Conservation (phyloP, 305 asterid genomes). For the Ruellia speciosa region DNA sequence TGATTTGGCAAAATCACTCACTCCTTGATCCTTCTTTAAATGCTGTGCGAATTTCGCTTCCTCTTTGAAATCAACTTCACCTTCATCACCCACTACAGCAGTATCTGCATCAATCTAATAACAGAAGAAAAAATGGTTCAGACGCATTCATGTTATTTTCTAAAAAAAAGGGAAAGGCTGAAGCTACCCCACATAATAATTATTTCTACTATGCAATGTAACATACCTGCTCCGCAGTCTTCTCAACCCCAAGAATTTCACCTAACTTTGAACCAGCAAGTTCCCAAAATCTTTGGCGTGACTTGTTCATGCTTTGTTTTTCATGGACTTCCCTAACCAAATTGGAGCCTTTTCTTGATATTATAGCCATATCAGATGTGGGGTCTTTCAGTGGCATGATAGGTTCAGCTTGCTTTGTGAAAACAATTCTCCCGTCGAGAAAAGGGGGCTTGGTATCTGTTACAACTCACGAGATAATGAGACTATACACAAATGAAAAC, state of each 20-base stretch:
- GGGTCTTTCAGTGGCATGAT: slow-evolving; percentile 92
- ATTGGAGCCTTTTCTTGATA: slow-evolving; percentile 83
- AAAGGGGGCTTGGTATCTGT: slow-evolving; percentile 96
- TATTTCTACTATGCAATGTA: slow-evolving; percentile 14
- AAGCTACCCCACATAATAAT: slow-evolving; percentile 9
- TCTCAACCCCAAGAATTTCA: slow-evolving; percentile 91
- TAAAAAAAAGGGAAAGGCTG: neutral
- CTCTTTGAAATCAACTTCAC: slow-evolving; percentile 91
- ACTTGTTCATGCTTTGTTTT: slow-evolving; percentile 82
- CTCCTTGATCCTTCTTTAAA: slow-evolving; percentile 71
- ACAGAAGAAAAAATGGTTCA: slow-evolving; percentile 24
- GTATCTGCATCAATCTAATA: slow-evolving; percentile 92
- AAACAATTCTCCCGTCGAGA: slow-evolving; percentile 94
- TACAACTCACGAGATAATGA: slow-evolving; percentile 17
- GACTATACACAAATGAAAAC: slow-evolving; percentile 2
- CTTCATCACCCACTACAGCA: slow-evolving; percentile 88
- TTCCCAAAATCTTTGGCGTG: slow-evolving; percentile 97
- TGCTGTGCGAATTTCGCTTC: slow-evolving; percentile 94
- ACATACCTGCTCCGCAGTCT: slow-evolving; percentile 85
- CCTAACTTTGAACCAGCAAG: slow-evolving; percentile 98
- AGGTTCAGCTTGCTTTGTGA: slow-evolving; percentile 94
- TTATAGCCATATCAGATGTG: slow-evolving; percentile 97
- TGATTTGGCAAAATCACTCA: slow-evolving; percentile 71
- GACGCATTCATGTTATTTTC: slow-evolving; percentile 16
- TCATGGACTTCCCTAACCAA: slow-evolving; percentile 85